Percentiles rank a stretch among this genome's conserved stretches.
Evolutionary conservation across 768 basidiomycete genomes (phyloP).

Genomic region (Leccinum boreale): DNA sequence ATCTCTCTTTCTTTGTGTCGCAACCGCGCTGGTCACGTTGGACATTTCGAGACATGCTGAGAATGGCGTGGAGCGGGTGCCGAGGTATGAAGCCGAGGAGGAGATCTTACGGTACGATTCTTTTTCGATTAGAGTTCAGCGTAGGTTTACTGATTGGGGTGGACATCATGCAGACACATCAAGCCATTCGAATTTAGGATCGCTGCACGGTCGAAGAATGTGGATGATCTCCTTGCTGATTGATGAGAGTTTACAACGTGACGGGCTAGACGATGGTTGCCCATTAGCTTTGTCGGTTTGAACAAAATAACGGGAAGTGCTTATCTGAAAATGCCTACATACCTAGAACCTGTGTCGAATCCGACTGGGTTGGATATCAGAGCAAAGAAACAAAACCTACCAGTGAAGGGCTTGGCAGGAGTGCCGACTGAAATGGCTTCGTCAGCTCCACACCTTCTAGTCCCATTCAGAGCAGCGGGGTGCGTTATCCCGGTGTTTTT

Average conservation of each 20-base stretch:
- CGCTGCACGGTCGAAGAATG: not conserved
- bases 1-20: constrained; percentile 8
- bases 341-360: too few species aligned
- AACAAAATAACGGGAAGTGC: too few species aligned
- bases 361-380: too few species aligned
- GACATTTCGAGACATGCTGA: constrained; percentile 4
- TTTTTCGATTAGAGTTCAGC: not conserved
- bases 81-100: not conserved
- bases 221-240: not conserved
- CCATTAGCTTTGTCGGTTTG: too few species aligned
- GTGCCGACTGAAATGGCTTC: too few species aligned
- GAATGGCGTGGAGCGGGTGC: not conserved
- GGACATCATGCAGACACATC: not conserved
- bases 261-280: not conserved
- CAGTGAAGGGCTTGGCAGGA: too few species aligned
- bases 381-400: too few species aligned
- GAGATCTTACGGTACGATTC: not conserved
- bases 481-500: too few species aligned
- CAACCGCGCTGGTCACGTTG: constrained; percentile 4
- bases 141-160: not conserved
- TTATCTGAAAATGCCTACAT: too few species aligned
- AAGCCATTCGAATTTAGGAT: not conserved
- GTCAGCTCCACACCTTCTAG: too few species aligned
- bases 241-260: not conserved
- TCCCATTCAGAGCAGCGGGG: too few species aligned